Evolutionary conservation across 2,329 filamentous ascomycete species (phyloP).

Genomic region (Monilinia vaccinii-corymbosi): DNA sequence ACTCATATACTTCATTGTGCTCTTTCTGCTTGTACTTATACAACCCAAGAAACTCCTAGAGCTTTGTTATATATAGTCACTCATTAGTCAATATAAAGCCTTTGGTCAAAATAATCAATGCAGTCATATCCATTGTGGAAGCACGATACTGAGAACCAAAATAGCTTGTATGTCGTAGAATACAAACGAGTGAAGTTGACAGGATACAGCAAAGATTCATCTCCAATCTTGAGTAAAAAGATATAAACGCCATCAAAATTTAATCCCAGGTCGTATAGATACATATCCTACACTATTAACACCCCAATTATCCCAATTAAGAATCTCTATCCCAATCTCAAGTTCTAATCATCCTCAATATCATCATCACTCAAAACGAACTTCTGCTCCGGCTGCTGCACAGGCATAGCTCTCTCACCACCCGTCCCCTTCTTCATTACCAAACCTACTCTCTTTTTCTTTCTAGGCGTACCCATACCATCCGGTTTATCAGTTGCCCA

Average conservation of each 20-base stretch:
- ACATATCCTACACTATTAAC: neutral
- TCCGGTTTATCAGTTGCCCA: slow-evolving; percentile 55
- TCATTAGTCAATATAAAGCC: slow-evolving; percentile 27
- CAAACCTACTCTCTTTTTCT: slow-evolving; percentile 14
- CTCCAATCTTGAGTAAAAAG: neutral
- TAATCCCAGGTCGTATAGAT: neutral
- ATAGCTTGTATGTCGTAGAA: neutral
- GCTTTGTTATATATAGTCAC: slow-evolving; percentile 31
- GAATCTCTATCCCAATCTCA: neutral
- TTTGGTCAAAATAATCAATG: slow-evolving; percentile 3
- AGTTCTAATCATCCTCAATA: slow-evolving; percentile 54
- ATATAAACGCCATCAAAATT: neutral
- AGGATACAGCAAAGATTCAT: neutral
- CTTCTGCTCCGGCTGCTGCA: slow-evolving; percentile 42
- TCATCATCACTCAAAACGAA: slow-evolving; percentile 74
- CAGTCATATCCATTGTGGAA: neutral
- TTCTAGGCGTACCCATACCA: slow-evolving; percentile 42
- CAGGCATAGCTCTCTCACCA: slow-evolving; percentile 12
- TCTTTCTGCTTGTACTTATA: slow-evolving; percentile 21
- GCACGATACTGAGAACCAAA: neutral
- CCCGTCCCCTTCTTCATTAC: slow-evolving; percentile 20
- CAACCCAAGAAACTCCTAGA: slow-evolving; percentile 14
- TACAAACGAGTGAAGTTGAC: neutral
- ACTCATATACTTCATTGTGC: slow-evolving; percentile 24
- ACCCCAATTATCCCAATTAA: neutral